Evolutionary conservation across 169 alveolate genomes (phyloP), one percentile per base, ranked within the genome.

Genomic region (Plasmodium billcollinsi): DNA sequence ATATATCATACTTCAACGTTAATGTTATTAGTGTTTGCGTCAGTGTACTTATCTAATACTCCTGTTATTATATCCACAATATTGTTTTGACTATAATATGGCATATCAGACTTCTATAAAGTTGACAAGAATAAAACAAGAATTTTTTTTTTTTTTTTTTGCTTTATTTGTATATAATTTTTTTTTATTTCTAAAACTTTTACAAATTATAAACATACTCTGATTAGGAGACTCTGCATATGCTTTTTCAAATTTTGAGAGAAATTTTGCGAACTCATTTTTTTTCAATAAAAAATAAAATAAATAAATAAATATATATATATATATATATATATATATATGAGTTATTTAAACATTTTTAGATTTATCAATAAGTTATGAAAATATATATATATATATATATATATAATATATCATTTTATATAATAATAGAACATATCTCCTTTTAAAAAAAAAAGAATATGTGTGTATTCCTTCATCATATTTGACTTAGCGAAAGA

Each of bases 171-270:
- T 43, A 5, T 39, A 47, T 33, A 49, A 49, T 54, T 72, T 72
- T 52, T 72, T 43, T 70, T 70, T 47, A 15, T 70, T 11, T 11
- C 74, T 33, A 39, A 29, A n/a, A 29, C n/a, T 54, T 14, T 14
- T 54, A 26, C n/a, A 14, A 12, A n/a, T 54, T 21, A 39, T 72
- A 21, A 59, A 8, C 8, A 18, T 85, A 85, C 92, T 63, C 92
- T 56, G 24, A 85, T 85, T 71, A 85, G 49, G 49, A 85, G 56
- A 52, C 88, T 72, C 72, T 85, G 92, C 92, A 85, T 85, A 85
- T 85, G 92, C 76, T 85, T 85, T 86, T 85, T 85, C 67, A 85
- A 85, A 70, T 85, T 85, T 54, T 56, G 92, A 21, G 58, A 58
- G 15, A 85, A 33, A 71, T 26, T 70, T 59, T 70, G 74, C n/a